Evolutionary conservation across 192 early-diverging fungal species (phyloP).

Genomic region (Gigaspora rosea): DNA sequence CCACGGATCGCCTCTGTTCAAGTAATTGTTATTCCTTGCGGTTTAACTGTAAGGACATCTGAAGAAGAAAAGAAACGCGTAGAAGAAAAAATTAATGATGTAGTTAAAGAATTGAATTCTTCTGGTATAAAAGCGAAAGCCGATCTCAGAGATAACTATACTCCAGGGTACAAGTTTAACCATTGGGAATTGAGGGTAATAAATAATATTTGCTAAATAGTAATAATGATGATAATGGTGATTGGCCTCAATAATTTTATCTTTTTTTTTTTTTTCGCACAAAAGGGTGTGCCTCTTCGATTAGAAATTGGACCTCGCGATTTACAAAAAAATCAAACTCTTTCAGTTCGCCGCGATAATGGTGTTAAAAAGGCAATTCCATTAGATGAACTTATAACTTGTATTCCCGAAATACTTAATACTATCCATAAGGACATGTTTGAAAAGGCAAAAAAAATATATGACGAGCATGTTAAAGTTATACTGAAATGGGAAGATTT

Average conservation of each 20-base stretch:
- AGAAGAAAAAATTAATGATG: slow-evolving; percentile 68
- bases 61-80: slow-evolving; percentile 70
- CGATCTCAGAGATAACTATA: slow-evolving; percentile 82
- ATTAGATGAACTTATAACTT: slow-evolving; percentile 58
- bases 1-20: slow-evolving; percentile 90
- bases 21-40: slow-evolving; percentile 91
- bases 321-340: slow-evolving; percentile 75
- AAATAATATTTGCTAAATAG: slow-evolving; percentile 13
- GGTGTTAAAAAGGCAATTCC: slow-evolving; percentile 63
- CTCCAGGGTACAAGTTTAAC: slow-evolving; percentile 98
- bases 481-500: slow-evolving; percentile 93
- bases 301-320: slow-evolving; percentile 98
- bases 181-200: slow-evolving; percentile 91
- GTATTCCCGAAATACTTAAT: slow-evolving; percentile 63
- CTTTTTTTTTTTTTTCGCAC: slow-evolving; percentile 19
- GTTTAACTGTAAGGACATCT: slow-evolving; percentile 85
- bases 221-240: not conserved
- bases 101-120: slow-evolving; percentile 65
- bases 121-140: slow-evolving; percentile 77
- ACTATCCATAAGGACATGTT: slow-evolving; percentile 93
- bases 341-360: slow-evolving; percentile 83
- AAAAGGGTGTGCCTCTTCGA: slow-evolving; percentile 91
- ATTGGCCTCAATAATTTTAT: not conserved
- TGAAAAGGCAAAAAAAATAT: slow-evolving; percentile 72
- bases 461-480: slow-evolving; percentile 73